Evolutionary conservation across 2,329 filamentous ascomycete genomes (phyloP).

Genomic region (Epichloe scottii): DNA sequence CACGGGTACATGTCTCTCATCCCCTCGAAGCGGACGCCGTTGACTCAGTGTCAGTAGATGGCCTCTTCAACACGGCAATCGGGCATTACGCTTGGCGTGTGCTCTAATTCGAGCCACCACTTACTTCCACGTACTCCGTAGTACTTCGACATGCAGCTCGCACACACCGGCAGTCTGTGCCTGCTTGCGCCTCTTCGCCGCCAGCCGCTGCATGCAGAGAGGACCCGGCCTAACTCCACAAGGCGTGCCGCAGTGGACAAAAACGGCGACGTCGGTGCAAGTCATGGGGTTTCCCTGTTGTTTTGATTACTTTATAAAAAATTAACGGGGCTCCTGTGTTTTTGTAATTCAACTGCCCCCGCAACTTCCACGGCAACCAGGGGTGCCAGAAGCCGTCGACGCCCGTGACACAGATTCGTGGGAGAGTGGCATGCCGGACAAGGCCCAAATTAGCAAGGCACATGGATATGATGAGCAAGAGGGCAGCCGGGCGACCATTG

Average conservation of each 20-base stretch:
- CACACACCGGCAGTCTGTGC: not conserved
- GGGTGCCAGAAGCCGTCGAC: slow-evolving; percentile 1
- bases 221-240: too few relatives aligned
- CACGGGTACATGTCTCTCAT: not conserved
- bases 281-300: not conserved
- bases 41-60: too few relatives aligned
- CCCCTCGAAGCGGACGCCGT: too few relatives aligned
- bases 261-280: not conserved
- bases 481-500: too few relatives aligned
- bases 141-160: not conserved
- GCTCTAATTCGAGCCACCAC: not conserved
- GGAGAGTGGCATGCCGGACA: not conserved
- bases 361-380: slow-evolving; percentile 12
- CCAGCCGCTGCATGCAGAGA: not conserved
- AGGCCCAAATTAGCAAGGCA: too few relatives aligned
- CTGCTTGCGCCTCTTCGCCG: not conserved
- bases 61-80: too few relatives aligned
- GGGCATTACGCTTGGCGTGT: too few relatives aligned
- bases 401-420: not conserved
- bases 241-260: too few relatives aligned
- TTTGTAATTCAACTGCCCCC: slow-evolving; percentile 8
- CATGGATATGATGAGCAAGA: too few relatives aligned
- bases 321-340: not conserved
- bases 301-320: not conserved
- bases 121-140: not conserved